Evolutionary conservation across 768 basidiomycete genomes (phyloP), one percentile per base, ranked within the genome.

Genomic region (Russula brevipes): DNA sequence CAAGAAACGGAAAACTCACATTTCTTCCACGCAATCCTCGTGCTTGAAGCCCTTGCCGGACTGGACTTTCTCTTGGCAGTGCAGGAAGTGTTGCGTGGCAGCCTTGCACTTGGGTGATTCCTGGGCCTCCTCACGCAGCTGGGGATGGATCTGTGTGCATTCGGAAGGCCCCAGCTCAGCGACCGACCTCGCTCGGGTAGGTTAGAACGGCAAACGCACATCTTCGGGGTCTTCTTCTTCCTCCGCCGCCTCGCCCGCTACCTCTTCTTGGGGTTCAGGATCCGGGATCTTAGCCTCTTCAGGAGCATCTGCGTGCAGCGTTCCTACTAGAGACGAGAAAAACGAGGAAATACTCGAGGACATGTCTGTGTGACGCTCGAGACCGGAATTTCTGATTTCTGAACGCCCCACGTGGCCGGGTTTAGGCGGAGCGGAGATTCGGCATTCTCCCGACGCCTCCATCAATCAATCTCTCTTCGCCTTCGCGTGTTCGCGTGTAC

Each of bases 11-110:
- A 6, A 42, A 59, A 82, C 87, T 74, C 69, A 90, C 89, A 93
- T 73, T 81, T 93, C 92, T 76, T 94, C 91, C 42, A 94, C 88
- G 72, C 93, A 96, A 72, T 95, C 93, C 79, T 96, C 94, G 66
- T 85, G 85, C 73, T 91, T 87, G 83, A 82, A 92, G 44, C 92
- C 94, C 70, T 94, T 72, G 33, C 94, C 94, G 36, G 79, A 80
- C 63, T 84, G 76, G 52, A 97, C 86, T 77, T 92, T 94, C 75
- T 94, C 89, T 72, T 90, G 83, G 75, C 94, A 96, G 72, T 94
- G 90, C 63, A 88, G 82, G 74, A 95, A 96, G 77, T 96, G 94
- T 71, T 88, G 84, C 44, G 86, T 79, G 60, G 86, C 73, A 42
- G 84, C 75, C 44, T 81, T 82, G 68, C 94, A 95, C 67, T 86